Conservation (phyloP, 129 eudicot species). For the Chrysanthemum makinoi region DNA sequence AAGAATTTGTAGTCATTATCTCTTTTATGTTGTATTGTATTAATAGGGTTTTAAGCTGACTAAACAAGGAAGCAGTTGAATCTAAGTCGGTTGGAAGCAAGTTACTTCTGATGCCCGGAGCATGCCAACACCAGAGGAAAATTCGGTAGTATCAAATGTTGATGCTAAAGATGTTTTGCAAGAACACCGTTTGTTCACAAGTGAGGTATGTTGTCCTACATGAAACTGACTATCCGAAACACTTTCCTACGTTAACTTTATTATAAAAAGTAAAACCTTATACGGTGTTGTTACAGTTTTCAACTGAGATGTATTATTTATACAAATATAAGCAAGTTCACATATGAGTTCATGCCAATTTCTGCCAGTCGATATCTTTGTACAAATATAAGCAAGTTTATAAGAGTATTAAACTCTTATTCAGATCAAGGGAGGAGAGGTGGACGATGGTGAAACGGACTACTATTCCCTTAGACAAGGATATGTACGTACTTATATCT, state of each 20-base stretch:
- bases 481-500: conserved; percentile 44
- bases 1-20: background rate
- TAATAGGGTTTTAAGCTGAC: conserved; percentile 82
- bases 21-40: conserved; percentile 1
- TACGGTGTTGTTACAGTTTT: too few species aligned
- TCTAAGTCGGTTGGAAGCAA: conserved; percentile 70
- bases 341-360: too few species aligned
- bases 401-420: background rate
- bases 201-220: conserved; percentile 39
- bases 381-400: too few species aligned
- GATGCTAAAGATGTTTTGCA: conserved; percentile 31
- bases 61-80: conserved; percentile 67
- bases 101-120: conserved; percentile 19
- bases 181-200: conserved; percentile 48
- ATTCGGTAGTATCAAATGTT: background rate
- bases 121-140: too few species aligned
- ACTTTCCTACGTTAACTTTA: too few species aligned
- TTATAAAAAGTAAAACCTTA: too few species aligned
- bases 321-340: too few species aligned
- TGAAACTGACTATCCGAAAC: too few species aligned
- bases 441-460: conserved; percentile 62
- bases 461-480: conserved; percentile 58
- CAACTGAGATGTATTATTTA: too few species aligned
- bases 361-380: too few species aligned
- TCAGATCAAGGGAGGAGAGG: conserved; percentile 54